phyloP scores from a whole-genome alignment of 352 stramenopile genomes.

The Globisporangium sylvaticum region DNA sequence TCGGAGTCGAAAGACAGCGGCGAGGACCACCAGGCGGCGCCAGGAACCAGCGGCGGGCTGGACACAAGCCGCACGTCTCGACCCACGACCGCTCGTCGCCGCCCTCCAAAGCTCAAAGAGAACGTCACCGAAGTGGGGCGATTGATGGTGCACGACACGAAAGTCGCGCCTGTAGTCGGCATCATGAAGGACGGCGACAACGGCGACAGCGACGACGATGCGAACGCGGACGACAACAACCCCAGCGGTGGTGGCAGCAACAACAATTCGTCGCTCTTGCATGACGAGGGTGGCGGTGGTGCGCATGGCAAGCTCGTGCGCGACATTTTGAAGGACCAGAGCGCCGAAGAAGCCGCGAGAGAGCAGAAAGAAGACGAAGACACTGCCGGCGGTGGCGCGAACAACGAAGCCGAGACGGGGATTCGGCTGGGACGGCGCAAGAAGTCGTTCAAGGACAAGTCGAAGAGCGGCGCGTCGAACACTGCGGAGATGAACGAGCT shows the following conservation, averaged over 20 bases:
- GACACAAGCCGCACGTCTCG: conserved; percentile 68
- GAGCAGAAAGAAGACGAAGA: conserved; percentile 75
- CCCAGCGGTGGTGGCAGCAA: not conserved
- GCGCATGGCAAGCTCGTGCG: conserved; percentile 70
- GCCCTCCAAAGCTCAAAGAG: conserved; percentile 85
- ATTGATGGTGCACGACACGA: conserved; percentile 71
- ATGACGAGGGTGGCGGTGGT: conserved; percentile 28
- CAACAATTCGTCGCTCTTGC: conserved; percentile 24
- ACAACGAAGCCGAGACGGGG: conserved; percentile 60
- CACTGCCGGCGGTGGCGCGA: conserved; percentile 21
- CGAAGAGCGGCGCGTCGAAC: conserved; percentile 64
- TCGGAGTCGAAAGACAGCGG: conserved; percentile 36
- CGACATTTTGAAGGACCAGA: conserved; percentile 82
- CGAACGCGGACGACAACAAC: conserved; percentile 31
- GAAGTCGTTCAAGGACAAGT: conserved; percentile 83
- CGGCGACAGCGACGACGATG: conserved; percentile 44
- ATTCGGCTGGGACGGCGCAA: conserved; percentile 68
- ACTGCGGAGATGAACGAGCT: conserved; percentile 76
- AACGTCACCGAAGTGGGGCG: conserved; percentile 77
- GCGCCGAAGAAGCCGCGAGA: conserved; percentile 56
- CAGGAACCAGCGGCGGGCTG: conserved; percentile 45
- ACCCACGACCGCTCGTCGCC: conserved; percentile 80
- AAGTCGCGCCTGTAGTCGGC: conserved; percentile 62
- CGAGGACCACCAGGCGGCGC: conserved; percentile 22
- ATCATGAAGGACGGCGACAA: conserved; percentile 88